Evolutionary conservation across 306 rosid genomes (phyloP).

Genomic region (Malus sylvestris): DNA sequence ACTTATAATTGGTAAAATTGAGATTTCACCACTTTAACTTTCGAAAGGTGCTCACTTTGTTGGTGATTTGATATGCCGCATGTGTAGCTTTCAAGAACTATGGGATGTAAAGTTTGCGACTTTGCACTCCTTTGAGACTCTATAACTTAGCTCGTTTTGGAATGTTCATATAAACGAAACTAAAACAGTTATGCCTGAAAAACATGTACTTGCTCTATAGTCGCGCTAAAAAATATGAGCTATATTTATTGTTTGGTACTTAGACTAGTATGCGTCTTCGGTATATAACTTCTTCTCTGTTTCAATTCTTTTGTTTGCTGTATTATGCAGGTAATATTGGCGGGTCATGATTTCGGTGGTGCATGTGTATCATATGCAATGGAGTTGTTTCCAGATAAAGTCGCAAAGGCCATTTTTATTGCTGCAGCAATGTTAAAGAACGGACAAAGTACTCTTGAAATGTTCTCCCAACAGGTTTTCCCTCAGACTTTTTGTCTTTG

Average conservation of each 20-base stretch:
- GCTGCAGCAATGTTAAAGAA: constrained; percentile 81
- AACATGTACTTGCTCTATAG: background rate
- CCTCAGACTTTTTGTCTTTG: constrained; percentile 5
- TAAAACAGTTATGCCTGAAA: background rate
- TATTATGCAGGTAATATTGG: constrained; percentile 73
- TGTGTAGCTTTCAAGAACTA: background rate
- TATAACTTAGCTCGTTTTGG: background rate
- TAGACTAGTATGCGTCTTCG: background rate
- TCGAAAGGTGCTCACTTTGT: background rate
- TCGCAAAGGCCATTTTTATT: constrained; percentile 81
- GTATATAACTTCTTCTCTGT: constrained; percentile 9
- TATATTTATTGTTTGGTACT: background rate
- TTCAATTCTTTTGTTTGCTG: background rate
- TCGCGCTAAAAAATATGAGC: background rate
- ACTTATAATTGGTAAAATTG: background rate
- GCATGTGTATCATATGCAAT: constrained; percentile 79
- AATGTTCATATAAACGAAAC: background rate
- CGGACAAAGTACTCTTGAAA: constrained; percentile 84
- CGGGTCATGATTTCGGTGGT: constrained; percentile 98
- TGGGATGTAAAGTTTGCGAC: background rate
- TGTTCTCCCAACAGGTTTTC: constrained; percentile 80
- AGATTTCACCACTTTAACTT: background rate
- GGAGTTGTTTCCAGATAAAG: constrained; percentile 71
- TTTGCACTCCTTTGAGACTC: background rate
- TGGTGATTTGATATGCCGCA: background rate